Evolutionary conservation across 2,329 filamentous ascomycete genomes (phyloP).

Genomic region (Claviceps sp.): DNA sequence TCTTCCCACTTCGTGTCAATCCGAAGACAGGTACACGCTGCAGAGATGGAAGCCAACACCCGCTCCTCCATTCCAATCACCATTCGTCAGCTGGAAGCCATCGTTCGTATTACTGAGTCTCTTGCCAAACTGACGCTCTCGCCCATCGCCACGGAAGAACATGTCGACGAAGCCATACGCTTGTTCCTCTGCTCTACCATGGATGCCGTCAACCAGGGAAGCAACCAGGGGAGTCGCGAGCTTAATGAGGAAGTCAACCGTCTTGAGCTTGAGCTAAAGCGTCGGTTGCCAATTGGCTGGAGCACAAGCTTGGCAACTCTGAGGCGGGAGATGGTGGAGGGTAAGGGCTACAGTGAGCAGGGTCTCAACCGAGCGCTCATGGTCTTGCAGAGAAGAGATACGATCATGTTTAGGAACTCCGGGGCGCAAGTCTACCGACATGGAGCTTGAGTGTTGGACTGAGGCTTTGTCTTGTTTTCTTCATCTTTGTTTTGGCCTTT

Average conservation of each 20-base stretch:
- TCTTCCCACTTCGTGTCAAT: conserved; percentile 97
- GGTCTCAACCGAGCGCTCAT: conserved; percentile 73
- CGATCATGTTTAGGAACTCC: conserved; percentile 67
- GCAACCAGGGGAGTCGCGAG: conserved; percentile 71
- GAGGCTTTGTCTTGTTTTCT: not conserved
- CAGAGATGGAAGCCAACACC: conserved; percentile 78
- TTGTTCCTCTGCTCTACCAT: conserved; percentile 94
- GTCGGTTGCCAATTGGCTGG: conserved; percentile 86
- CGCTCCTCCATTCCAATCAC: conserved; percentile 95
- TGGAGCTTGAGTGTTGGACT: conserved; percentile 36
- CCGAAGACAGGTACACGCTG: conserved; percentile 80
- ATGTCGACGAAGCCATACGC: conserved; percentile 94
- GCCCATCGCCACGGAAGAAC: conserved; percentile 73
- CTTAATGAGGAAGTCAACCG: conserved; percentile 80
- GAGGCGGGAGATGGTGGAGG: conserved; percentile 81
- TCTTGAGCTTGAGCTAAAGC: conserved; percentile 78
- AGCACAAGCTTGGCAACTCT: conserved; percentile 80
- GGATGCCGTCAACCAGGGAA: conserved; percentile 90
- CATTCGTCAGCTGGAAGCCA: conserved; percentile 90
- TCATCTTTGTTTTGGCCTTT: not conserved
- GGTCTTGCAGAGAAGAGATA: conserved; percentile 77
- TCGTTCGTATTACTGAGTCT: conserved; percentile 92
- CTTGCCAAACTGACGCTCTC: conserved; percentile 83
- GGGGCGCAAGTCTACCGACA: conserved; percentile 63
- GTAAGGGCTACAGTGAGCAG: conserved; percentile 79